Conservation (phyloP, 78 protist species). For the Speleostelium caveatum region DNA sequence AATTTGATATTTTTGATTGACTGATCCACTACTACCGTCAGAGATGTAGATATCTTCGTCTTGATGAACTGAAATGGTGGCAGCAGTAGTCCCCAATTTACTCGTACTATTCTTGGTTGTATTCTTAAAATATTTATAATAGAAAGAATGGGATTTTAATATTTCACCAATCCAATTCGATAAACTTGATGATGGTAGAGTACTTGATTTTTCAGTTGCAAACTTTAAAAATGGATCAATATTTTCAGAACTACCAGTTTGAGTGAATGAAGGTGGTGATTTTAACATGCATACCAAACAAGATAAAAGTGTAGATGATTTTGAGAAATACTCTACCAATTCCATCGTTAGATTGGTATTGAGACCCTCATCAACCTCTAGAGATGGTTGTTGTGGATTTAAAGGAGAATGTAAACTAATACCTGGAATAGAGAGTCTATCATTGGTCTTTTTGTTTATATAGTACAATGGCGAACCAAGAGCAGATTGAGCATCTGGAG, state of each 20-base stretch:
- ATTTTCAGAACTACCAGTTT: background rate
- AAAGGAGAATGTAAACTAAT: too few relatives aligned
- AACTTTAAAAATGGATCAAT: slow-evolving; percentile 39
- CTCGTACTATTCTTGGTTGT: background rate
- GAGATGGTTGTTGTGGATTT: background rate
- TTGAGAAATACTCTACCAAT: slow-evolving; percentile 27
- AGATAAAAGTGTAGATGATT: slow-evolving; percentile 47
- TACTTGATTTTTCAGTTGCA: slow-evolving; percentile 14
- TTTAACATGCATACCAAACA: slow-evolving; percentile 52
- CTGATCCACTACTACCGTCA: background rate
- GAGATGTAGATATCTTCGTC: background rate
- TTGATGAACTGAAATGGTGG: background rate
- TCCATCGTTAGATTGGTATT: slow-evolving; percentile 9
- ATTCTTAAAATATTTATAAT: slow-evolving; percentile 23
- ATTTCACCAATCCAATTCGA: slow-evolving; percentile 71
- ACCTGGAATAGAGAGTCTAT: background rate
- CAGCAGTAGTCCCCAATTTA: background rate
- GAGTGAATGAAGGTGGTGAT: slow-evolving; percentile 13
- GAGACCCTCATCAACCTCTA: too few relatives aligned
- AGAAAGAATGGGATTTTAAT: slow-evolving; percentile 42
- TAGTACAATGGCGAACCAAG: slow-evolving; percentile 54
- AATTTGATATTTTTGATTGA: too few relatives aligned
- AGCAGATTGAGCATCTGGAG: slow-evolving; percentile 31
- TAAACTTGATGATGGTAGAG: background rate
- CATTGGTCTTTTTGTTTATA: background rate